Conservation (phyloP, 148 eudicot genomes). For the Dysphania ambrosioides region DNA sequence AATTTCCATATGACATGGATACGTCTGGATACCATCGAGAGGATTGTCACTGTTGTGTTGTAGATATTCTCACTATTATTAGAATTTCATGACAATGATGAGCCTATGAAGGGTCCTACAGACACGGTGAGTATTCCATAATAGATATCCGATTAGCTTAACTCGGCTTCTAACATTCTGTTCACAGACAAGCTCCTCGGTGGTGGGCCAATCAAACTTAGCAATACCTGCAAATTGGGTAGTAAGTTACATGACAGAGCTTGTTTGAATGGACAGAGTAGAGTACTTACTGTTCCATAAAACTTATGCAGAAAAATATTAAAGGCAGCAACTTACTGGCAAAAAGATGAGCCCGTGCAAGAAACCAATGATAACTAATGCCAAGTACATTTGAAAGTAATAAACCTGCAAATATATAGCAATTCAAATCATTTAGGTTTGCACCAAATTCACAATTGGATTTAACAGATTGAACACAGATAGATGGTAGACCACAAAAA, state of each 20-base stretch:
- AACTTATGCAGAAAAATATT: not conserved
- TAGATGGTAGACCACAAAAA: conserved; percentile 54
- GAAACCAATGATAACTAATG: conserved; percentile 62
- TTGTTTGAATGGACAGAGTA: not conserved
- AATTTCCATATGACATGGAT: not conserved
- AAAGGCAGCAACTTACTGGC: conserved; percentile 43
- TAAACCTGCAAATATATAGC: conserved; percentile 45
- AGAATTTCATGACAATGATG: too few species aligned
- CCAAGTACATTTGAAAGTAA: conserved; percentile 78
- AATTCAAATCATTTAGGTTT: not conserved
- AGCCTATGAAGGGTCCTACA: too few species aligned
- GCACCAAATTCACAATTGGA: not conserved
- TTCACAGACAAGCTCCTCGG: conserved; percentile 30
- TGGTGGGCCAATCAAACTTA: conserved; percentile 61
- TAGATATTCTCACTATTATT: too few species aligned
- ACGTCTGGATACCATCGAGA: too few species aligned
- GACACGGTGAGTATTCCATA: too few species aligned
- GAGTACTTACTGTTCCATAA: not conserved
- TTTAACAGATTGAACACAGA: conserved; percentile 16
- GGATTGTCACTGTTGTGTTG: too few species aligned
- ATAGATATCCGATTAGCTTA: conserved; percentile 11
- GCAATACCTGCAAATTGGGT: conserved; percentile 46
- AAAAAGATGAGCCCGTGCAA: conserved; percentile 69
- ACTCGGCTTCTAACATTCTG: conserved; percentile 21
- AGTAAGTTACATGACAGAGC: not conserved